Conservation (phyloP, 1,284 basidiomycete species). For the Ustilago nuda region DNA sequence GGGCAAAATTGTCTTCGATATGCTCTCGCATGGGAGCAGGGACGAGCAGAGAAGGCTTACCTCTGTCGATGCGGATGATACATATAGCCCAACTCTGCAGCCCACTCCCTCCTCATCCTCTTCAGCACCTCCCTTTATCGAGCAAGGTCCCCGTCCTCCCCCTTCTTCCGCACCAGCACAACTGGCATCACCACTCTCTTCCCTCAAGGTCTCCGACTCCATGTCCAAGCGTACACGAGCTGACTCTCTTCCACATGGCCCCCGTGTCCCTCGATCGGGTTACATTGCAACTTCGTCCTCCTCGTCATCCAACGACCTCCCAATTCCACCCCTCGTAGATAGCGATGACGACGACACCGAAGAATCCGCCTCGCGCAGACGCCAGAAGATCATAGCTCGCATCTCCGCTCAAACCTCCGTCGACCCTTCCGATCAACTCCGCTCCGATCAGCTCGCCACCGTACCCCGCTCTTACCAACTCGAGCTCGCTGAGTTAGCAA, state of each 20-base stretch:
- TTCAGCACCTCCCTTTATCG: not conserved
- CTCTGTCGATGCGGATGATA: not conserved
- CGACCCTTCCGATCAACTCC: slow-evolving; percentile 26
- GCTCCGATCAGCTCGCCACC: slow-evolving; percentile 30
- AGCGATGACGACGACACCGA: not conserved
- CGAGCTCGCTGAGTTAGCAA: slow-evolving; percentile 39
- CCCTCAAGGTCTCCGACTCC: slow-evolving; percentile 5
- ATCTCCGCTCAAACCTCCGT: slow-evolving; percentile 31
- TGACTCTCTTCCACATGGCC: not conserved
- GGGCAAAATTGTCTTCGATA: not conserved
- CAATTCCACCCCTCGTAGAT: not conserved
- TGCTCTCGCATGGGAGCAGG: not conserved
- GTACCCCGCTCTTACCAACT: slow-evolving; percentile 41
- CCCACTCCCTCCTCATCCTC: not conserved
- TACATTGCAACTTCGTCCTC: not conserved
- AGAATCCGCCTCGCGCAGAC: slow-evolving; percentile 13
- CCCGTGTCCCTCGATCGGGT: not conserved
- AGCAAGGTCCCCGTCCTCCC: too few species aligned
- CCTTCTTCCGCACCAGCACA: not conserved
- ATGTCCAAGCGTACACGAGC: slow-evolving; percentile 25
- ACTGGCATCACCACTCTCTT: not conserved
- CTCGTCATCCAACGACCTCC: not conserved
- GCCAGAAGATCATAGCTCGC: slow-evolving; percentile 19
- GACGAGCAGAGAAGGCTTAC: not conserved
- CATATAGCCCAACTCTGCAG: not conserved